Base-by-base conservation (phyloP, 495 filamentous ascomycete species). In the Xylaria acuta region DNA sequence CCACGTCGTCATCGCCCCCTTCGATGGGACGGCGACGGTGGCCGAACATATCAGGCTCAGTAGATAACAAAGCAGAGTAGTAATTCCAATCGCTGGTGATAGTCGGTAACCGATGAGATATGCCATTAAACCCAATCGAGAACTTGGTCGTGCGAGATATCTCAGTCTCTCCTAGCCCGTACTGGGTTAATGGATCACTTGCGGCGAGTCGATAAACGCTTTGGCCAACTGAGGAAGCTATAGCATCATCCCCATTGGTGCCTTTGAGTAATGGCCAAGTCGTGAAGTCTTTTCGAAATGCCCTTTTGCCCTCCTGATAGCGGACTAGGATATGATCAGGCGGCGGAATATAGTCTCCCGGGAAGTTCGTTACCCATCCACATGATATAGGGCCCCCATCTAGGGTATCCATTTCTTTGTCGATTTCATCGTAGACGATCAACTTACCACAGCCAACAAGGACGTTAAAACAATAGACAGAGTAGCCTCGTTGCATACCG, bases 331-430 rank as follows among this genome's bases (percentile, higher is more conserved):
- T 11, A 2, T 47, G 6, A 11, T 47, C 25, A 0, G 63, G 25
- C 14, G 63, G 41, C 22, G 0, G 1, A 6, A 49, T 11, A 49
- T 27, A 65, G 18, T 34, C 14, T 5, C 2, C 14, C 3, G 63
- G 63, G 3, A 45, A 47, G 41, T 65, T 45, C 7, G 63, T 65
- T 32, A 32, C 38, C 63, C 63, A 65, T 6, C 41, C 40, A 12
- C 1, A 20, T 5, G 38, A 7, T 25, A 65, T 1, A n/a, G 25
- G 14, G 27, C 63, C 63, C n/a, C 63, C 63, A 14, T 12, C 1
- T 6, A 65, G 63, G 3, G 34, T 8, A 14, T 47, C 41, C 5
- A 5, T 32, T 30, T 65, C 63, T 11, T 30, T 43, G 16, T 65
- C 63, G 63, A 65, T 47, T 41, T 41, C 63, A n/a, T 65, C 63